Base-by-base conservation (phyloP, 2,329 filamentous ascomycete genomes). In the Cephalotrichum gorgonifer region DNA sequence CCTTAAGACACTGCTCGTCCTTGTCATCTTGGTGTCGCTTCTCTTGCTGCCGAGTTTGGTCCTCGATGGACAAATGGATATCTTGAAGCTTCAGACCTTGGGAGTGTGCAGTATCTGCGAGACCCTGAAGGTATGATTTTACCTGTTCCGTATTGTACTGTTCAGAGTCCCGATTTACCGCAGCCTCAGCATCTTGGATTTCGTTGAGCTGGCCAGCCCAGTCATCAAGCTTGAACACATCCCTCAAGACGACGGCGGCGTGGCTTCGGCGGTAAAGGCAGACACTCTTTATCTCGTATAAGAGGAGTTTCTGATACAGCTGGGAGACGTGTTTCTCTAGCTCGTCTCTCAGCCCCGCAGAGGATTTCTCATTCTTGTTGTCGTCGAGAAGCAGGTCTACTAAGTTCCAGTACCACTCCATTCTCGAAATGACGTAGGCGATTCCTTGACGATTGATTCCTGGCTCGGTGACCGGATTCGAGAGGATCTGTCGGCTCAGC, bases 211-310 rank as follows among this genome's bases (percentile, higher is more conserved):
- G 12, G 22, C 25, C 33, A 14, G 23, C 38, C 45, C 45, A 48
- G 45, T 48, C 33, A 22, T 70, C 60, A 4, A 62, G 49, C 25
- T 59, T 59, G 8, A 62, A 4, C 3, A 65, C 42, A 41, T 60
- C 58, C 22, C 61, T 52, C 11, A 64, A 44, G 35, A 67, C 58
- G 9, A 54, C 56, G 5, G 56, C 12, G 6, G 52, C 43, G 35
- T 54, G 59, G 25, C 62, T 57, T 7, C 58, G 57, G 51, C 65
- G 60, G 54, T 64, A 69, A 5, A 55, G 60, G 47, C 56, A 64
- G 39, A 67, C 55, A 48, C 65, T 71, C 54, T 65, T 67, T 48
- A 71, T 68, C 53, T 67, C 59, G 53, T 67, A 71, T 2, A 54
- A 28, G n/a, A 71, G 60, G 26, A 72, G 57, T 46, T 55, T 57